Base-by-base conservation (phyloP, 2,329 filamentous ascomycete species). In the Colletotrichum sp. region DNA sequence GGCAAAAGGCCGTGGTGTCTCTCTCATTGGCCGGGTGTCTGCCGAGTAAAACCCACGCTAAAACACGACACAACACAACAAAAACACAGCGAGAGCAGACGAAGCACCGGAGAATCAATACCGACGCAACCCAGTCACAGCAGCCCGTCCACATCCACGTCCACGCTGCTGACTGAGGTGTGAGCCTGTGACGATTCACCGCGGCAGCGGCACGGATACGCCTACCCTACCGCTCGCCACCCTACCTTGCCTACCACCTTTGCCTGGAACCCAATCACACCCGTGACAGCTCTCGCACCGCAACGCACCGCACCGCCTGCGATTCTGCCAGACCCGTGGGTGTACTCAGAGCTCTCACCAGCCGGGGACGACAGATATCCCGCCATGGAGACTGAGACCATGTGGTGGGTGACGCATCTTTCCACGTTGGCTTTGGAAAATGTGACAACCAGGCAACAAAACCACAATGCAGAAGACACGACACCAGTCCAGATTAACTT, bases 11-110 rank as follows among this genome's bases (percentile, higher is more conserved):
- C 38, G 24, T 11, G 27, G 18, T 38, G 59, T n/a, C 18, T 29
- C 16, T 47, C 29, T 59, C 34, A 72, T 70, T 69, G 66, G 59
- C 29, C 38, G 21, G 38, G 24, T 21, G 51, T 55, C 24, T 47
- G 24, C 29, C n/a, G 33, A 70, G 66, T 54, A 65, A 73, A 51
- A 51, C 36, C 24, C 24, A 51, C 70, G 59, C 70, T 73, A 70
- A 70, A 73, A 65, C 59, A 18, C 51, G 51, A 51, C 66, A 72
- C 65, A 27, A 55, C 63, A 55, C 63, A 31, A 43, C 43, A 62
- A 61, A 72, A 57, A 33, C 38, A 34, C 15, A 31, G 15, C 16
- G 31, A 43, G 24, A 36, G 36, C 21, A 31, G 27, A 31, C 47
- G 34, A 64, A 29, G 67, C 24, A 65, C 67, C 61, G 59, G 67